Conservation (phyloP, 495 filamentous ascomycete genomes). For the Penicillium pulvis region DNA sequence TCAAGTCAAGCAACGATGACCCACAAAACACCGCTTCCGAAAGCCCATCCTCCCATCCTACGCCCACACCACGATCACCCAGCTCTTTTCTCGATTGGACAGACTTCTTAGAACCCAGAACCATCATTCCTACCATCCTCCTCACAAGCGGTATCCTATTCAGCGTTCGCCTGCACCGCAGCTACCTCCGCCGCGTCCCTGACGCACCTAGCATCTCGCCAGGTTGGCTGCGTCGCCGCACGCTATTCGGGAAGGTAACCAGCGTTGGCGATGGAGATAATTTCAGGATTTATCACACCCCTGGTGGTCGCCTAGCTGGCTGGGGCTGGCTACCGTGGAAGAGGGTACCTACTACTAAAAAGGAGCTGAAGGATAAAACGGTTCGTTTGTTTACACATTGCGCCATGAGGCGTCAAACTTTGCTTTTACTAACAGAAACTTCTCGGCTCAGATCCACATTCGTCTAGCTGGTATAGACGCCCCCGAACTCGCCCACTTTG, state of each 20-base stretch:
- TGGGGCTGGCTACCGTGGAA: constrained; percentile 89
- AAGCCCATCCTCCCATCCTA: constrained; percentile 17
- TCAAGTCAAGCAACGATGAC: constrained; percentile 39
- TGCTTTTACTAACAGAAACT: not conserved
- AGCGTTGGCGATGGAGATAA: constrained; percentile 96
- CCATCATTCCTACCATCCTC: constrained; percentile 66
- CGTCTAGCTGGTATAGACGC: constrained; percentile 92
- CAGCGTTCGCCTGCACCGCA: constrained; percentile 52
- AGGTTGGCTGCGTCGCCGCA: constrained; percentile 65
- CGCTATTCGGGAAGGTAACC: constrained; percentile 81
- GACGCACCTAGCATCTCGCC: constrained; percentile 70
- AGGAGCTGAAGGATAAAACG: constrained; percentile 73
- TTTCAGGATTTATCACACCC: constrained; percentile 91
- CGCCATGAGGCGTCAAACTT: not conserved
- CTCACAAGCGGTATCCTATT: constrained; percentile 67
- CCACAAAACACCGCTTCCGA: constrained; percentile 15
- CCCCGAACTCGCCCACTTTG: constrained; percentile 91
- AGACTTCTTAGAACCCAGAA: constrained; percentile 66
- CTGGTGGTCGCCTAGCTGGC: constrained; percentile 79
- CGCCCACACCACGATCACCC: constrained; percentile 17
- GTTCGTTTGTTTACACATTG: constrained; percentile 49
- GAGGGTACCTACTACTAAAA: constrained; percentile 65
- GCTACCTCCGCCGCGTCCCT: constrained; percentile 81
- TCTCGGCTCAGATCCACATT: constrained; percentile 62
- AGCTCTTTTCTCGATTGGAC: constrained; percentile 54